phyloP scores from a whole-genome alignment of 2,329 filamentous ascomycete genomes.

The Drechmeria coniospora region DNA sequence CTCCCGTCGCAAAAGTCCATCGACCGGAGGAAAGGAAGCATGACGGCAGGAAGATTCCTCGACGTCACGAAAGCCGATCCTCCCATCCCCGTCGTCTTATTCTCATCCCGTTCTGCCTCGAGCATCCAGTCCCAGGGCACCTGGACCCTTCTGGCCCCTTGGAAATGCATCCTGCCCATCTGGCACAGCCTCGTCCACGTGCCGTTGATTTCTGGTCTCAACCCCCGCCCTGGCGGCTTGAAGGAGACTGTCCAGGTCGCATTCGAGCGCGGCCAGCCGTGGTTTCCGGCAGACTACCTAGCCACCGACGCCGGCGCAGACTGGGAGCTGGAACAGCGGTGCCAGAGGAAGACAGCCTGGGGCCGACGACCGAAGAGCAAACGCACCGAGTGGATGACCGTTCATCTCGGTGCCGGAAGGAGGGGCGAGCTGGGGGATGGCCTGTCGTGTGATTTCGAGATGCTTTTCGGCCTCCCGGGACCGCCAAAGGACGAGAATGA shows the following conservation, averaged over 20 bases:
- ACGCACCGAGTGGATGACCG: constrained; percentile 54
- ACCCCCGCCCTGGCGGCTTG: constrained; percentile 68
- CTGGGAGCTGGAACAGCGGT: constrained; percentile 55
- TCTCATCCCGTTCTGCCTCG: constrained; percentile 38
- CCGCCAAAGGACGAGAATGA: constrained; percentile 5
- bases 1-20: constrained; percentile 66
- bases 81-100: constrained; percentile 59
- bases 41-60: constrained; percentile 47
- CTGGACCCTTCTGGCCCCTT: constrained; percentile 78
- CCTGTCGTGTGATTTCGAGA: constrained; percentile 72
- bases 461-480: constrained; percentile 30
- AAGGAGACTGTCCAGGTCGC: constrained; percentile 64
- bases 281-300: constrained; percentile 77
- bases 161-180: constrained; percentile 72
- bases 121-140: constrained; percentile 42
- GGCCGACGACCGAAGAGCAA: constrained; percentile 68
- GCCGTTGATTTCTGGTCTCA: constrained; percentile 63
- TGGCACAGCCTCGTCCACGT: constrained; percentile 82
- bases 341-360: constrained; percentile 68
- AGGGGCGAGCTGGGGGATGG: constrained; percentile 75
- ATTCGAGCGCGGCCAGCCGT: constrained; percentile 64
- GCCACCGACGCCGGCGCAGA: constrained; percentile 62
- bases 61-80: constrained; percentile 47
- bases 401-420: constrained; percentile 57
- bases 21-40: constrained; percentile 56